A percentile compares a stretch with the other conserved stretches of the same genome.
phyloP scores from a whole-genome alignment of 2,329 filamentous ascomycete genomes.

The Fusarium clavum region DNA sequence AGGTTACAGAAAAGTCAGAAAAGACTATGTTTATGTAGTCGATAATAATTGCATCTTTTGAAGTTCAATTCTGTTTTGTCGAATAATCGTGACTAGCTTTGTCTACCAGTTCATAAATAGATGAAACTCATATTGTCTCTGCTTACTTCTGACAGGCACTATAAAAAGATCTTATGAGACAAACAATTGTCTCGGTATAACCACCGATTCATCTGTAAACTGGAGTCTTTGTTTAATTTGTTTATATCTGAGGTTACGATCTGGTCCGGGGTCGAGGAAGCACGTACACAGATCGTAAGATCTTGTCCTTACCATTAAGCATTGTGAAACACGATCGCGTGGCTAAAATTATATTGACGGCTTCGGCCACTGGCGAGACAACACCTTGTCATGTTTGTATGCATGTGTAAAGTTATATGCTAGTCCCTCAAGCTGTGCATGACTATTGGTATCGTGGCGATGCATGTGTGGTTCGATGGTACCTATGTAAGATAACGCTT shows the following conservation, averaged over 20 bases:
- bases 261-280: background rate
- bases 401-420: slow-evolving; percentile 16
- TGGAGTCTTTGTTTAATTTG: background rate
- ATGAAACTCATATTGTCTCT: slow-evolving; percentile 14
- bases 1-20: slow-evolving; percentile 48
- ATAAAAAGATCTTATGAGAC: background rate
- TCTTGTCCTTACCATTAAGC: background rate
- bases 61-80: slow-evolving; percentile 23
- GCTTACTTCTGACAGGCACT: background rate
- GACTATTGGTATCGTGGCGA: slow-evolving; percentile 31
- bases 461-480: slow-evolving; percentile 22
- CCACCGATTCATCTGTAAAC: background rate
- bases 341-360: background rate
- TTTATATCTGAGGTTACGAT: background rate
- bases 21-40: slow-evolving; percentile 43
- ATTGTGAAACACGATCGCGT: background rate
- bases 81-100: background rate
- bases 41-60: slow-evolving; percentile 40
- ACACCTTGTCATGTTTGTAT: slow-evolving; percentile 8
- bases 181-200: slow-evolving; percentile 1
- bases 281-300: background rate
- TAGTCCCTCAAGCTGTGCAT: slow-evolving; percentile 6
- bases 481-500: background rate
- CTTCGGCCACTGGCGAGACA: slow-evolving; percentile 14
- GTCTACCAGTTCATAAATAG: background rate